These are phyloP conservation scores for Leucosporidium creatinivorum DNA, from an alignment of 768 basidiomycete genomes.

Conservation along the genomic window DNA sequence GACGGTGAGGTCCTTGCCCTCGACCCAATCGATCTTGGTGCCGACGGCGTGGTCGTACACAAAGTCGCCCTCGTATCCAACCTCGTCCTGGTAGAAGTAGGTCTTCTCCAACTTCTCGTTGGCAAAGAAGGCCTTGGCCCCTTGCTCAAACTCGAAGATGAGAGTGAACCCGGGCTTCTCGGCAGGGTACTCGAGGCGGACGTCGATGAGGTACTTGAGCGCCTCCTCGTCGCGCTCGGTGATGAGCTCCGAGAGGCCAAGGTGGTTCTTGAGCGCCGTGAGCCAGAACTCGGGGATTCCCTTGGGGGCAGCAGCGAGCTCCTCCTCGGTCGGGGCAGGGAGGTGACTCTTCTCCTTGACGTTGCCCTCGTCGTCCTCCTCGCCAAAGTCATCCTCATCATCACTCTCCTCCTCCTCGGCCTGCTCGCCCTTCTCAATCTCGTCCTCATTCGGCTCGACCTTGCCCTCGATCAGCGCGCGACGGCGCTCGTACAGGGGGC, in stretches of 20 bases:
- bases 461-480: conserved; percentile 72
- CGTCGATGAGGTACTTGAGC: conserved; percentile 71
- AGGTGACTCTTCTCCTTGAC: conserved; percentile 18
- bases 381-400: conserved; percentile 34
- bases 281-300: conserved; percentile 97
- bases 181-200: conserved; percentile 66
- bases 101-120: conserved; percentile 81
- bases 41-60: conserved; percentile 92
- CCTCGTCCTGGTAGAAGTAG: conserved; percentile 62
- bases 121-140: conserved; percentile 76
- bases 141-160: conserved; percentile 61
- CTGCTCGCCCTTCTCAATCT: conserved; percentile 73
- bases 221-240: conserved; percentile 86
- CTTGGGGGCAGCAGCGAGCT: conserved; percentile 40
- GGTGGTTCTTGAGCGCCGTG: conserved; percentile 86
- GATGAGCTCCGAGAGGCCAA: conserved; percentile 76
- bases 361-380: conserved; percentile 39
- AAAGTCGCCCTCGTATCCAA: conserved; percentile 82
- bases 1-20: conserved; percentile 94
- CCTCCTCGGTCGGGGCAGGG: conserved; percentile 37
- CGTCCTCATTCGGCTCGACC: conserved; percentile 64
- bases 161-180: conserved; percentile 90
- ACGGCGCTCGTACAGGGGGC: conserved; percentile 79
- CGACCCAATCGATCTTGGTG: conserved; percentile 91
- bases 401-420: conserved; percentile 60